Conservation (phyloP, 805 yeast species). For the Candida yuanshanica region DNA sequence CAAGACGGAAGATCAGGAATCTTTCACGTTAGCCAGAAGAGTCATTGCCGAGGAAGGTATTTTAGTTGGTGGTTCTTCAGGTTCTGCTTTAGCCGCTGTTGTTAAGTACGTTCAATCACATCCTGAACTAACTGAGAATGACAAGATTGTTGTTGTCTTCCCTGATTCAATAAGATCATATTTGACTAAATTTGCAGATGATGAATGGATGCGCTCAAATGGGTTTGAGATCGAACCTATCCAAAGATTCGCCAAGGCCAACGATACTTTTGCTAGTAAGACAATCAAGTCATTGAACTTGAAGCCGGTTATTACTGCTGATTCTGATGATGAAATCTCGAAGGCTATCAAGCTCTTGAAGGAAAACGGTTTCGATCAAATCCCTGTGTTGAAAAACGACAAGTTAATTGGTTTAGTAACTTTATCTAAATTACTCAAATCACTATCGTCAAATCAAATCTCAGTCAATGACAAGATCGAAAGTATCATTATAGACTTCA, state of each 20-base stretch:
- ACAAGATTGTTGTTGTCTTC: slow-evolving; percentile 71
- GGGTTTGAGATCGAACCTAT: slow-evolving; percentile 56
- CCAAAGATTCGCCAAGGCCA: slow-evolving; percentile 33
- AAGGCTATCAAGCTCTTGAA: slow-evolving; percentile 66
- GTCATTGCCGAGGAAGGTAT: slow-evolving; percentile 81
- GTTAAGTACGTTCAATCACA: slow-evolving; percentile 59
- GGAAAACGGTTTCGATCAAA: slow-evolving; percentile 76
- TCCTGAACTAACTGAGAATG: slow-evolving; percentile 61
- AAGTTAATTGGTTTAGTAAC: slow-evolving; percentile 74
- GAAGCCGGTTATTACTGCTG: slow-evolving; percentile 76
- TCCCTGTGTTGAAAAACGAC: slow-evolving; percentile 59
- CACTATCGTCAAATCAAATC: slow-evolving; percentile 55
- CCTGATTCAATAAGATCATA: slow-evolving; percentile 87
- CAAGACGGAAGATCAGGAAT: slow-evolving; percentile 78
- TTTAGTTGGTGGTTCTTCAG: slow-evolving; percentile 86
- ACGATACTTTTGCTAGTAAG: slow-evolving; percentile 41
- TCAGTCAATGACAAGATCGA: slow-evolving; percentile 50
- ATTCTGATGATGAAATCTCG: slow-evolving; percentile 50
- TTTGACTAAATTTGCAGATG: slow-evolving; percentile 82
- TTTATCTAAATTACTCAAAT: slow-evolving; percentile 62
- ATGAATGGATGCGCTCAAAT: slow-evolving; percentile 83
- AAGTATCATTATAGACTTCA: slow-evolving; percentile 66
- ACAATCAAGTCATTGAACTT: slow-evolving; percentile 65
- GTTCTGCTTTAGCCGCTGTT: slow-evolving; percentile 77
- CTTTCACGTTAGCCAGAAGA: slow-evolving; percentile 76